Evolutionary conservation across 2,329 filamentous ascomycete species (phyloP), one percentile per base, ranked within the genome.

Genomic region (Aspergillus clavatus): DNA sequence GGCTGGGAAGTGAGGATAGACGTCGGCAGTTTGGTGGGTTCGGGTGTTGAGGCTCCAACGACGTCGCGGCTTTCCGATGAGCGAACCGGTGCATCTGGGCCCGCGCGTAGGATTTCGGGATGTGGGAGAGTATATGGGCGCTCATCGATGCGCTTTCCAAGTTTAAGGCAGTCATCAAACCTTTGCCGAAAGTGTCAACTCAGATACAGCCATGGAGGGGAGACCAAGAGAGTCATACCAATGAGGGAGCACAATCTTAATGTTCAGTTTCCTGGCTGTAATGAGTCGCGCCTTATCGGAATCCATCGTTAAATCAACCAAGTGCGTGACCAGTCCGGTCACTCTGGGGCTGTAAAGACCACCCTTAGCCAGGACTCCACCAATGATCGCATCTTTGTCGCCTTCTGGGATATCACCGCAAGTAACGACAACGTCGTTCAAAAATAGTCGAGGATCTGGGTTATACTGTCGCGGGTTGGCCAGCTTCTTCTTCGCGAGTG

Each of bases 121-220:
- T 97, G 77, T 1, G 93, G 93, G 1, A 97, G 76, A 16, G 81
- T 72, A 62, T 98, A 98, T 0, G 93, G 93, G 5, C 75, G 72
- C 65, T 98, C 93, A 56, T 88, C 86, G 56, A 98, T 96, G 47
- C 87, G 83, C 67, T 89, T 90, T 40, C 91, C 90, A 22, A 98
- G 80, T 67, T 87, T 93, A 55, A 98, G 80, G 68, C 93, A 98
- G 64, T 96, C 91, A 57, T 97, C 91, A 62, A 98, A 96, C 89
- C 87, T 90, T 35, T 19, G 23, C 5, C 11, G 2, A 51, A 22
- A 31, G 33, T 19, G 16, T 2, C 18, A 24, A 28, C 35, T 10
- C 48, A 52, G 19, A 39, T 51, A 69, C 58, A 40, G 49, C 35
- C 35, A 28, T 38, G 22, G 29, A 24, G 14, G n/a, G 2, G 4